Conservation (phyloP, 805 yeast genomes). For the Candida schatavii region DNA sequence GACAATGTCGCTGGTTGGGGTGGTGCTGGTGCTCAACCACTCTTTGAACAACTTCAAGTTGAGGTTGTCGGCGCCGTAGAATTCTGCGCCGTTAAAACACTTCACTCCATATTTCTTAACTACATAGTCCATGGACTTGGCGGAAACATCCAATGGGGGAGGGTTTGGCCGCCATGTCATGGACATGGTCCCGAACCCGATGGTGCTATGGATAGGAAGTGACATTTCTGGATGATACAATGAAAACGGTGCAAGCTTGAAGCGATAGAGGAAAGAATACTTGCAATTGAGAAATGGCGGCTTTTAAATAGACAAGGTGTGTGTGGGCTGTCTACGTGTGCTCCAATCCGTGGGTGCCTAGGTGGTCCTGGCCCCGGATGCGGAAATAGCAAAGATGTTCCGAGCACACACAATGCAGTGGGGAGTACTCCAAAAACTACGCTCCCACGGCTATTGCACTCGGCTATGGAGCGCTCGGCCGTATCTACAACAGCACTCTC, state of each 20-base stretch:
- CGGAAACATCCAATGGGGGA: conserved; percentile 50
- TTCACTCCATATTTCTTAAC: conserved; percentile 43
- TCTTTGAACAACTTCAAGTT: conserved; percentile 57
- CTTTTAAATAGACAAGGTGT: no score
- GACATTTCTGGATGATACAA: no score
- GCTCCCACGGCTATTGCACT: background rate
- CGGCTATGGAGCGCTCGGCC: no score
- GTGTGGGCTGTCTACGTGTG: no score
- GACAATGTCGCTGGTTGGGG: conserved; percentile 52
- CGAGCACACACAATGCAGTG: background rate
- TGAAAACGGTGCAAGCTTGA: no score
- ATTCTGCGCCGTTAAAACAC: conserved; percentile 73
- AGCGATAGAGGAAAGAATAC: conserved; percentile 2
- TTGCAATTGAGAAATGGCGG: background rate
- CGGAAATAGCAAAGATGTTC: background rate
- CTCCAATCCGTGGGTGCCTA: no score
- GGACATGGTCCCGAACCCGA: conserved; percentile 65
- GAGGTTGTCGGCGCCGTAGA: conserved; percentile 58
- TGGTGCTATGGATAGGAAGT: background rate
- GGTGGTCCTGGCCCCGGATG: no score
- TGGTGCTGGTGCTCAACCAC: conserved; percentile 50
- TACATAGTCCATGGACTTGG: conserved; percentile 45
- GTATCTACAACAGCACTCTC: no score
- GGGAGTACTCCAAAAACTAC: background rate
- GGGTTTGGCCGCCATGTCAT: conserved; percentile 69